A percentile compares a stretch with the other conserved stretches of the same genome.
Conservation (phyloP, 257 asterid genomes). For the Nicotiana noctiflora region DNA sequence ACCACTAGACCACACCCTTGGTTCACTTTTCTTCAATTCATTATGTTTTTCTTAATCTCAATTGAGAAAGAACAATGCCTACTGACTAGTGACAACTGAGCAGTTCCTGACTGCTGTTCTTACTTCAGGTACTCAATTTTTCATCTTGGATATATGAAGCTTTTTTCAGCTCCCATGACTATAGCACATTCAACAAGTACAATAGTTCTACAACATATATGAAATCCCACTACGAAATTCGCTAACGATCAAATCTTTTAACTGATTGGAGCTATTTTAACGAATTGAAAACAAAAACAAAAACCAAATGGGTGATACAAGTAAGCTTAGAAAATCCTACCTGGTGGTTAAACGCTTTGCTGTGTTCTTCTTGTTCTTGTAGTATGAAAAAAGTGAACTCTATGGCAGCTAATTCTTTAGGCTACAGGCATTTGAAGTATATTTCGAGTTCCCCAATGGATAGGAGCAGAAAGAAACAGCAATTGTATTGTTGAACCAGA, state of each 20-base stretch:
- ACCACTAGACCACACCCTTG: not conserved
- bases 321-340: not conserved
- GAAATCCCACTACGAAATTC: not conserved
- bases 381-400: not conserved
- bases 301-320: not conserved
- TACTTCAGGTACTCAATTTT: not conserved
- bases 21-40: not conserved
- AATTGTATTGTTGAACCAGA: not conserved
- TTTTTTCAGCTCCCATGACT: not conserved
- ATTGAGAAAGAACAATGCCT: not conserved
- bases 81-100: not conserved
- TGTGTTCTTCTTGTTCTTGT: not conserved
- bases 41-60: not conserved
- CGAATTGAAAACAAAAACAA: not conserved
- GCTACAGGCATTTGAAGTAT: not conserved
- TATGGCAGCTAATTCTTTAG: not conserved
- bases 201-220: not conserved
- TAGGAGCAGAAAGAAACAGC: not conserved
- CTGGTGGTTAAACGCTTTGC: not conserved
- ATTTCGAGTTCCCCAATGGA: not conserved
- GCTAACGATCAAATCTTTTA: not conserved
- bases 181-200: not conserved
- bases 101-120: not conserved
- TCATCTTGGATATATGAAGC: not conserved
- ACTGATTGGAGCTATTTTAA: not conserved